Base-by-base conservation (phyloP, 2,329 filamentous ascomycete genomes). In the Aspergillus cejpii region DNA sequence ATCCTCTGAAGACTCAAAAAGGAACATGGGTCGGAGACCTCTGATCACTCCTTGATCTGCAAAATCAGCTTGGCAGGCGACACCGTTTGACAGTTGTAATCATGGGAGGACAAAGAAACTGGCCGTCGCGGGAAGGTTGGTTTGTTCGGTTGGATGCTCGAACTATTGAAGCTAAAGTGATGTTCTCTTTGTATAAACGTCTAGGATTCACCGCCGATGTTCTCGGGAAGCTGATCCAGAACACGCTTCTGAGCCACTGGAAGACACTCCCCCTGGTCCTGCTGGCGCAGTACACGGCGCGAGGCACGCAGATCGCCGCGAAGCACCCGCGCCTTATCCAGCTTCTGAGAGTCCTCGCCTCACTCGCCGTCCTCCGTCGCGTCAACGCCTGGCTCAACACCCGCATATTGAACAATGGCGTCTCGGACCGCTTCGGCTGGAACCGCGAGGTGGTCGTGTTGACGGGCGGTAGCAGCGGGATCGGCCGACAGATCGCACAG, bases 401-500 rank as follows among this genome's bases (percentile, higher is more conserved):
- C 2, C 67, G 73, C 8, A 68, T 69, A 3, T 45, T 71, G 39
- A 77, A 77, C 59, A 77, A 74, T 39, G 61, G 51, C 37, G 45
- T 54, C 37, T 53, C 52, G 17, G 67, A 64, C 47, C 53, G 55
- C 28, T 66, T 64, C 37, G 56, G 66, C 53, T 88, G 84, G 83
- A 67, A 72, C 17, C 75, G 74, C 41, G 85, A 89, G 67, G 74
- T 89, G 40, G 81, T 86, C 2, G 70, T 89, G 34, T 74, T 90
- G 15, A 90, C 86, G 0, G 85, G 87, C 6, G 86, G 86, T 6
- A 80, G 82, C 33, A 79, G 79, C 44, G 86, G 86, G 0, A 88
- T 91, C 57, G 86, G 86, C 11, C 78, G 76, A 15, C 68, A 76
- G 28, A 74, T 87, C 2, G 84, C 84, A 11, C 73, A 75, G 51